Evolutionary conservation across 2,329 filamentous ascomycete species (phyloP).

Genomic region (Monosporascus sp.): DNA sequence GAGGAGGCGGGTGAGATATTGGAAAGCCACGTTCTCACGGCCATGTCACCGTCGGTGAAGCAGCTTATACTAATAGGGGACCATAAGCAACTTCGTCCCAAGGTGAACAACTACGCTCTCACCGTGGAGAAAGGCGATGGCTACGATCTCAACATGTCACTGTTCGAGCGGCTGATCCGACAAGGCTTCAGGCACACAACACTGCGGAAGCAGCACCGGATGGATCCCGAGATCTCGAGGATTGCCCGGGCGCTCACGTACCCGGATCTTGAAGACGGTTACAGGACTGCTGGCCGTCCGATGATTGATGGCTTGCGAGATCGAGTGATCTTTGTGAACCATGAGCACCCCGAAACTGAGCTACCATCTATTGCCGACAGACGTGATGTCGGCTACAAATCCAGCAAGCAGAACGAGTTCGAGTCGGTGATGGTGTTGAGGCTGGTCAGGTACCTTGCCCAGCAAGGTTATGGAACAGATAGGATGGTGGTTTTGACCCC

Average conservation of each 20-base stretch:
- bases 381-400: conserved; percentile 41
- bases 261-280: conserved; percentile 57
- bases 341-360: conserved; percentile 47
- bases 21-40: conserved; percentile 48
- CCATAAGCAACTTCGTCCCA: conserved; percentile 66
- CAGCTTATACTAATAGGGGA: conserved; percentile 69
- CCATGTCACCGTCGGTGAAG: conserved; percentile 48
- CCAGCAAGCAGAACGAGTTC: conserved; percentile 57
- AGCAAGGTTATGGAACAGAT: conserved; percentile 63
- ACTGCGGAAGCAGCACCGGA: conserved; percentile 60
- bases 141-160: conserved; percentile 60
- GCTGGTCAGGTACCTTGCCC: conserved; percentile 60
- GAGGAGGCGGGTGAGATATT: conserved; percentile 56
- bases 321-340: conserved; percentile 62
- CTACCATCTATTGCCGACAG: conserved; percentile 38
- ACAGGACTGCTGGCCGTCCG: conserved; percentile 27
- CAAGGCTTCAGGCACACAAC: conserved; percentile 48
- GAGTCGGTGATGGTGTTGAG: conserved; percentile 63
- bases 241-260: conserved; percentile 56
- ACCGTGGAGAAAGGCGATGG: conserved; percentile 59
- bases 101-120: conserved; percentile 51
- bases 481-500: conserved; percentile 66
- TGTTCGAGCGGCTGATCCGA: conserved; percentile 63
- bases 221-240: conserved; percentile 60
- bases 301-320: conserved; percentile 50